Evolutionary conservation across 768 basidiomycete species (phyloP).

Genomic region (Termitomyces heimii): DNA sequence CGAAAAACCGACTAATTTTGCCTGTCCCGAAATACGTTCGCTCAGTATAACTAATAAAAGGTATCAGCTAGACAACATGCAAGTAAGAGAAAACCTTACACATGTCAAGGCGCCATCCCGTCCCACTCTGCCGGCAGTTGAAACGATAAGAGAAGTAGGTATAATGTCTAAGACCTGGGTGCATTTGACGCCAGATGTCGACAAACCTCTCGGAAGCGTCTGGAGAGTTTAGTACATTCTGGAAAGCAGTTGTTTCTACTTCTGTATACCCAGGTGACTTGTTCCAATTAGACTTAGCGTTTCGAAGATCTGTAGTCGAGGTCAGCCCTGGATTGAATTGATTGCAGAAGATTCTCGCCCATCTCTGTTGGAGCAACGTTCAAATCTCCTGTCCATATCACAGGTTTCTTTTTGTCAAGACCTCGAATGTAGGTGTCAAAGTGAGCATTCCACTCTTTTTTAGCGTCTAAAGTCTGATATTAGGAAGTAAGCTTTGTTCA

Average conservation of each 20-base stretch:
- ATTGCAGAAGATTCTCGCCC: slow-evolving; percentile 30
- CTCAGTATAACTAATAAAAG: slow-evolving; percentile 60
- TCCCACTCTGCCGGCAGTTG: slow-evolving; percentile 71
- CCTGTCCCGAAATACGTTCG: slow-evolving; percentile 56
- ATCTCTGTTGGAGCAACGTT: slow-evolving; percentile 79
- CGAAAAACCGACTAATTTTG: slow-evolving; percentile 43
- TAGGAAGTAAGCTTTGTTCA: background rate
- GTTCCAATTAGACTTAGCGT: slow-evolving; percentile 77
- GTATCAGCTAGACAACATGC: background rate
- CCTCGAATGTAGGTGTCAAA: slow-evolving; percentile 69
- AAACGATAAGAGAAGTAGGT: slow-evolving; percentile 85
- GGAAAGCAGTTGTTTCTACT: slow-evolving; percentile 72
- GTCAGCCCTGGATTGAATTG: background rate
- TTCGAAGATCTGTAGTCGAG: slow-evolving; percentile 49
- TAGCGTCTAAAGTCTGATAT: slow-evolving; percentile 64
- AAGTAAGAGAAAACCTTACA: slow-evolving; percentile 36
- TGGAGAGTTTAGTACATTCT: slow-evolving; percentile 55
- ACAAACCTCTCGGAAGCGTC: slow-evolving; percentile 44
- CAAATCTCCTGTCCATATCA: slow-evolving; percentile 85
- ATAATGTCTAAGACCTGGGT: slow-evolving; percentile 68
- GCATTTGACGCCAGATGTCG: slow-evolving; percentile 73
- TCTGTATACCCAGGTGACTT: slow-evolving; percentile 84
- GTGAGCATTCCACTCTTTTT: slow-evolving; percentile 75
- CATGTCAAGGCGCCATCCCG: slow-evolving; percentile 86
- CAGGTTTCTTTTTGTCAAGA: slow-evolving; percentile 73